Conservation (phyloP, 257 asterid species). For the Nicotiana tomentosiformis region DNA sequence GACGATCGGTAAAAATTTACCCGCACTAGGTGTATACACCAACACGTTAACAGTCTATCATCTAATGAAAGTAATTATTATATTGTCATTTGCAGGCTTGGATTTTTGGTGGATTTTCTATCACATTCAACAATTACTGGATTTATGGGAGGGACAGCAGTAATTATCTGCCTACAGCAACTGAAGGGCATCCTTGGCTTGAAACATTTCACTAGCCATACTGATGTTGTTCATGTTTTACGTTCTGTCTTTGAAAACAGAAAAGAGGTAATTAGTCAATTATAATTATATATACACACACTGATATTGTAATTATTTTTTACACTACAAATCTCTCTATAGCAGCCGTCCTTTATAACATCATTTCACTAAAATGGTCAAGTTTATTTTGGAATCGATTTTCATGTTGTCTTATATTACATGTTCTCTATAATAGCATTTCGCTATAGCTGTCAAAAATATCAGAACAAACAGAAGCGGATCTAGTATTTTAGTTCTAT, state of each 20-base stretch:
- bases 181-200: slow-evolving; percentile 67
- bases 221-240: slow-evolving; percentile 50
- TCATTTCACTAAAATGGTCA: too few relatives aligned
- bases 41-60: background rate
- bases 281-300: too few relatives aligned
- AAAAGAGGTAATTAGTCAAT: slow-evolving; percentile 39
- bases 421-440: too few relatives aligned
- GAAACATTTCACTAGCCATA: slow-evolving; percentile 56
- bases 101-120: slow-evolving; percentile 74
- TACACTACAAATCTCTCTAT: too few relatives aligned
- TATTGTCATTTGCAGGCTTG: slow-evolving; percentile 37
- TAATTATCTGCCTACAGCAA: slow-evolving; percentile 66
- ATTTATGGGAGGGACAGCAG: slow-evolving; percentile 90
- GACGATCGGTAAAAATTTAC: background rate
- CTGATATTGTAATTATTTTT: too few relatives aligned
- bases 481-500: too few relatives aligned
- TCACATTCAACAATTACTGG: slow-evolving; percentile 83
- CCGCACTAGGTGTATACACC: too few relatives aligned
- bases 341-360: too few relatives aligned
- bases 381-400: too few relatives aligned
- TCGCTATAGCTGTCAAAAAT: too few relatives aligned
- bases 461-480: too few relatives aligned
- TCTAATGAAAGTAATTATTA: background rate
- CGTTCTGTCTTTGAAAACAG: slow-evolving; percentile 29
- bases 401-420: too few relatives aligned